phyloP scores from a whole-genome alignment of 2,329 filamentous ascomycete species.

The Triangularia verruculosa region DNA sequence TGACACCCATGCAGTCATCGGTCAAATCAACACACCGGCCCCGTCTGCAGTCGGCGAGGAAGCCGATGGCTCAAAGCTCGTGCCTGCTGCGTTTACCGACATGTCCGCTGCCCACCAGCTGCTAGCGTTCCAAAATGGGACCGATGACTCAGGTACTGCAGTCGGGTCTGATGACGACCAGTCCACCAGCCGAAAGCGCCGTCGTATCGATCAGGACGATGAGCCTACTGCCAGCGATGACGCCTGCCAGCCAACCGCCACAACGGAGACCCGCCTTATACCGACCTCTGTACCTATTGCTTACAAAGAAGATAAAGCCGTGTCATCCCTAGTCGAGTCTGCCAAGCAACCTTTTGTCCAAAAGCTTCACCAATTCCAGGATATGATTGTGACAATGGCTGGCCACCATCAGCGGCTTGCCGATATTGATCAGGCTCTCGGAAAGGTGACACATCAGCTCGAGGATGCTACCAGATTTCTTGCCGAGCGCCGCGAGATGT shows the following conservation, averaged over 20 bases:
- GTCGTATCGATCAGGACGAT: not conserved
- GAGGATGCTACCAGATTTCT: not conserved
- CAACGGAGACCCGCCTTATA: too few species aligned
- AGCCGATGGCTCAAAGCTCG: not conserved
- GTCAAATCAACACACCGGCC: too few species aligned
- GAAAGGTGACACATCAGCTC: not conserved
- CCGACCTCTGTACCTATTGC: not conserved
- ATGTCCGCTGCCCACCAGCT: not conserved
- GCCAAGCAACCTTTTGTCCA: not conserved
- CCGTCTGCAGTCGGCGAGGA: not conserved
- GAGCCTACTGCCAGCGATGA: not conserved
- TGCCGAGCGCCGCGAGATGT: not conserved
- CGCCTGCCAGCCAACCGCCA: not conserved
- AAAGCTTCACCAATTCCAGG: not conserved
- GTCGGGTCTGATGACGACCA: not conserved
- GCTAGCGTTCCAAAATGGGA: not conserved
- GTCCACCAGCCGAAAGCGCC: not conserved
- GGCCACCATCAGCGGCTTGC: not conserved
- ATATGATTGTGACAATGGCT: not conserved
- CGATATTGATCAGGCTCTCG: not conserved
- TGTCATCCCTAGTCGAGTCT: not conserved
- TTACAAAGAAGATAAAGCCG: slow-evolving; percentile 1
- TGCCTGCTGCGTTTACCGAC: not conserved
- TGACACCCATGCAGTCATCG: too few species aligned
- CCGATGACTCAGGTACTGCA: not conserved